These are phyloP conservation scores for Hirsutella minnesotensis DNA, from an alignment of 2,329 filamentous ascomycete species.

Conservation along the genomic window DNA sequence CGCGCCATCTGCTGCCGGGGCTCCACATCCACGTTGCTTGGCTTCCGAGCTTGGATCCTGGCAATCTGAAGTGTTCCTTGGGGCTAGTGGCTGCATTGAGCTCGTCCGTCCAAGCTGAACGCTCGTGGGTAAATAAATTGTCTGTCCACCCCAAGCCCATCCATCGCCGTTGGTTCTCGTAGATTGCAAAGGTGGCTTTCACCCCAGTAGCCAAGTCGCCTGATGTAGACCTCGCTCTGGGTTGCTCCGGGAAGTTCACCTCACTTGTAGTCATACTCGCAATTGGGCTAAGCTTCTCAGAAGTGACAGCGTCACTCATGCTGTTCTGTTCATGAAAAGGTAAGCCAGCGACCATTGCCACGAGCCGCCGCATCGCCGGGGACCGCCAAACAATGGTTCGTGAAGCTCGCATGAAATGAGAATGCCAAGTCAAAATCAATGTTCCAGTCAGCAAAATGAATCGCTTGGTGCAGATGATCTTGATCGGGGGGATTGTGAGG, in stretches of 20 bases:
- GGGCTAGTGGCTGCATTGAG: conserved; percentile 71
- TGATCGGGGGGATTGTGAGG: conserved; percentile 69
- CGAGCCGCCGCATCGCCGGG: conserved; percentile 55
- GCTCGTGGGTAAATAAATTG: conserved; percentile 81
- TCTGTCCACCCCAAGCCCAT: conserved; percentile 90
- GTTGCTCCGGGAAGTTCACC: too few species aligned
- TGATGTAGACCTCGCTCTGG: too few species aligned
- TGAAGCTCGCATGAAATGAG: conserved; percentile 70
- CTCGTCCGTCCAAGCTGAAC: conserved; percentile 89
- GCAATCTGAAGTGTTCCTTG: conserved; percentile 57
- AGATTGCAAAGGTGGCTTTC: conserved; percentile 91
- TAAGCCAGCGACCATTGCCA: conserved; percentile 70
- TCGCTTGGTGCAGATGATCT: conserved; percentile 76
- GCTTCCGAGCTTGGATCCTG: conserved; percentile 48
- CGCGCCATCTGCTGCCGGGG: conserved; percentile 70
- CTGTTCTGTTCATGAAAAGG: conserved; percentile 36
- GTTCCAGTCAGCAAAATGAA: conserved; percentile 82
- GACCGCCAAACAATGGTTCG: conserved; percentile 88
- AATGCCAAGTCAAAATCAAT: conserved; percentile 82
- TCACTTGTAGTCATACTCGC: too few species aligned
- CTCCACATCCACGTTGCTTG: conserved; percentile 63
- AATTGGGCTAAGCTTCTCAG: too few species aligned
- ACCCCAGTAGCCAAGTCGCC: too few species aligned
- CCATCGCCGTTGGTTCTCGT: conserved; percentile 94
- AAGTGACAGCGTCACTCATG: too few species aligned